These are phyloP conservation scores for Clausena lansium DNA, from an alignment of 345 rosid species.

Conservation along the genomic window DNA sequence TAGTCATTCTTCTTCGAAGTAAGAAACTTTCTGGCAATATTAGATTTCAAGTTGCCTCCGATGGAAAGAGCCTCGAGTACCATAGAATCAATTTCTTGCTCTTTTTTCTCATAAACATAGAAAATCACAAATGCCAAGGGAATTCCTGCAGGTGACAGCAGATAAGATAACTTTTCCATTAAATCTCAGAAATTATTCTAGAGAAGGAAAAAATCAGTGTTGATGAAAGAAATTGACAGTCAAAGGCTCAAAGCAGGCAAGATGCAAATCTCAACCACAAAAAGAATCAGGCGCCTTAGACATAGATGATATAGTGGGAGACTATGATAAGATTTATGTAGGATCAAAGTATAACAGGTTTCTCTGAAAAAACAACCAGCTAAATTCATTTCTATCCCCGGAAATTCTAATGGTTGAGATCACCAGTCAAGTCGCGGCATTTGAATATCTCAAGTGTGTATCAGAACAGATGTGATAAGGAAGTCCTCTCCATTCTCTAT, in stretches of 20 bases:
- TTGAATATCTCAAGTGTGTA: neutral
- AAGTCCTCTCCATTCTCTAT: neutral
- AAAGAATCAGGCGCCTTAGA: neutral
- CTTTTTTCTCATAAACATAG: constrained; percentile 57
- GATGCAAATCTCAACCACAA: neutral
- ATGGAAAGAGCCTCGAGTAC: constrained; percentile 39
- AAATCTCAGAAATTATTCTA: neutral
- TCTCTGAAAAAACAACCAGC: neutral
- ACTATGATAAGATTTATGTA: neutral
- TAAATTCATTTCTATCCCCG: neutral
- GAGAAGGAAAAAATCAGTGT: neutral
- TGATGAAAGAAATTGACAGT: neutral
- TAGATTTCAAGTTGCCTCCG: constrained; percentile 47
- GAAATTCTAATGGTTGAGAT: neutral
- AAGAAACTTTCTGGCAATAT: constrained; percentile 35
- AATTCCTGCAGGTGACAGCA: constrained; percentile 46
- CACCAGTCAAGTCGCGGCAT: neutral
- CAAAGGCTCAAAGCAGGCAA: neutral
- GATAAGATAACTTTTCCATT: neutral
- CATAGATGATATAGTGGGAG: neutral
- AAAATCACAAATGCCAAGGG: constrained; percentile 57
- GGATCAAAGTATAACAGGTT: neutral
- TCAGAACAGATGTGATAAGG: neutral
- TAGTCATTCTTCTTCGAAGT: constrained; percentile 46
- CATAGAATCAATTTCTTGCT: constrained; percentile 59